A percentile compares a stretch with the other conserved stretches of the same genome.
Conservation (phyloP, 2,329 filamentous ascomycete species). For the Exophiala bonariae region DNA sequence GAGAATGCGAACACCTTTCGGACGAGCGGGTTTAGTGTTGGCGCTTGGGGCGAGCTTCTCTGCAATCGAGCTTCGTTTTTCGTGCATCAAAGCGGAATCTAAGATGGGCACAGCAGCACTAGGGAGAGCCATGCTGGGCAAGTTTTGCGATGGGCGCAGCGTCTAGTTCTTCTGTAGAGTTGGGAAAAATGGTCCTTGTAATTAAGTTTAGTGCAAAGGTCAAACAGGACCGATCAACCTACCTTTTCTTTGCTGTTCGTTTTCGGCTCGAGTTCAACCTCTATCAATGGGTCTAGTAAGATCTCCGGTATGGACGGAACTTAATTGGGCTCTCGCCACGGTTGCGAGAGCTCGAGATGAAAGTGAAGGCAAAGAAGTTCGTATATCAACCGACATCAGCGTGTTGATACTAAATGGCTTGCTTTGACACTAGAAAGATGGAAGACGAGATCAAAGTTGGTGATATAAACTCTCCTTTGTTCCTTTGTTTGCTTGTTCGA, state of each 20-base stretch:
- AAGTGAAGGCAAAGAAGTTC: conserved; percentile 54
- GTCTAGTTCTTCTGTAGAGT: conserved; percentile 9
- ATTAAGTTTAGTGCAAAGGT: conserved; percentile 17
- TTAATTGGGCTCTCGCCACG: conserved; percentile 58
- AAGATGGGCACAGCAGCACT: conserved; percentile 24
- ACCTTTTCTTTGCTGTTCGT: conserved; percentile 17
- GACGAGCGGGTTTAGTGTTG: conserved; percentile 41
- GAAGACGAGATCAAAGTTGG: neutral
- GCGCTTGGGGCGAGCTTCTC: conserved; percentile 14
- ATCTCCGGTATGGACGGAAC: conserved; percentile 57
- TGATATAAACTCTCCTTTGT: too few species aligned
- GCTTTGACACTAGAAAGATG: conserved; percentile 5
- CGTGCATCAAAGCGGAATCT: conserved; percentile 25
- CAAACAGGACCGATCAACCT: conserved; percentile 22
- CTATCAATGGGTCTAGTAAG: conserved; percentile 47
- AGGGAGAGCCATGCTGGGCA: conserved; percentile 27
- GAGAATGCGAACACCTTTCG: conserved; percentile 61
- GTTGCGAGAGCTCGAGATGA: conserved; percentile 57
- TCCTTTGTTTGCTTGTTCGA: too few species aligned
- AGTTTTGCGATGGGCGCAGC: conserved; percentile 12
- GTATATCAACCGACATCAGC: conserved; percentile 61
- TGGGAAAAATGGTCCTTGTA: conserved; percentile 1
- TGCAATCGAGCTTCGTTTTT: conserved; percentile 23
- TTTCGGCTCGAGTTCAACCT: conserved; percentile 23
- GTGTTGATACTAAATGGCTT: neutral